Base-by-base conservation (phyloP, 305 asterid species). In the Fraxinus floribunda region DNA sequence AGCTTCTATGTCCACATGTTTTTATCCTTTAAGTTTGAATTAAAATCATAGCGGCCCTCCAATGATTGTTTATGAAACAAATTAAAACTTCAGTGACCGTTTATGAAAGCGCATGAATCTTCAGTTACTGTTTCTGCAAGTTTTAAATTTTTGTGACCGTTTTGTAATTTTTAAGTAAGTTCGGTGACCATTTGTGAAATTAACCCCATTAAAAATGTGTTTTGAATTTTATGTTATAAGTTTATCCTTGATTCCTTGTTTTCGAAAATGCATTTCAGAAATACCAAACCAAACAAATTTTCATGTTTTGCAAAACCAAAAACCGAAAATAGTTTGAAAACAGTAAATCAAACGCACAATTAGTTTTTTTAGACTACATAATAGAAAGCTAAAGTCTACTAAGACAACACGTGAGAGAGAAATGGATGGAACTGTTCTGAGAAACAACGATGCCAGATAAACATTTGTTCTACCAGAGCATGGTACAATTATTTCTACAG, bases 361-460 rank as follows among this genome's bases (percentile, higher is more conserved):
- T 44, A 44, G 52, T 13, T 13, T 46, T 46, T 44, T 46, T 44
- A 44, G 55, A 38, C 36, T 34, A 34, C 5, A 35, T 5, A 44
- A 44, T 44, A 44, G 52, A 68, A 3, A 10, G 38, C 20, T 26
- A 68, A 30, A 68, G 36, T 10, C 75, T 29, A 18, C 75, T 68
- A 68, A 26, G 75, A 30, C 5, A 10, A 29, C 9, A 30, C 10
- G 26, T 5, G 3, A 22, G 24, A 22, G 24, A 22, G 24, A 22
- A 22, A 22, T 22, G 24, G 24, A 22, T 22, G 0, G 24, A 22
- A 22, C 24, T 22, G 24, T 66, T 66, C 68, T 57, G 26, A 70
- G 72, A 46, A 73, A 78, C 38, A 77, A 30, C 7, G 41, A 73
- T 34, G 55, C 79, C 70, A 80, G n/a, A 77, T 49, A 75, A 80